Evolutionary conservation across 78 protist genomes (phyloP), one percentile per base, ranked within the genome.

Genomic region (Polysphondylium violaceum): DNA sequence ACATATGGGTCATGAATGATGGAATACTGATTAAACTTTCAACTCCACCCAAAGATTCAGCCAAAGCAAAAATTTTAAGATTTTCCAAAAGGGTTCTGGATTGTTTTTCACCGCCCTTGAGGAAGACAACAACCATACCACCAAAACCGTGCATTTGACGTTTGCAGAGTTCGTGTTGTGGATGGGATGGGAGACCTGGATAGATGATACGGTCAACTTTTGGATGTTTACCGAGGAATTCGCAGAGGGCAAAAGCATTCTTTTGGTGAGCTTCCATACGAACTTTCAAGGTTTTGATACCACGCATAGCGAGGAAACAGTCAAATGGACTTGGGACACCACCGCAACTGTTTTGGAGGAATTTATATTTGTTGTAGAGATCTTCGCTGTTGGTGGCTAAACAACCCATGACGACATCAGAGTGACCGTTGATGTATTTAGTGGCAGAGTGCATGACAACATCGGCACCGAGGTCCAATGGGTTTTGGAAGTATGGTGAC

Each of bases 381-480:
- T 74, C 95, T 2, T 29, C 92, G 47, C 53, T 43, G 74, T 85
- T 87, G 23, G 95, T 59, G 27, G 67, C 58, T 2, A 95, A 60
- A 36, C 87, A 87, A 33, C 99, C 99, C 64, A 74, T 88, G 43
- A 98, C 95, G 0, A 92, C 95, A 63, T 97, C 98, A 41, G 97
- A 79, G 88, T 97, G 98, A 50, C 99, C 99, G 87, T 88, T 95
- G 74, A 98, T 83, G 35, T 90, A 96, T 88, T 98, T 98, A 53
- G 99, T 98, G 67, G 88, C 91, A 31, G 97, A 94, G 94, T 98
- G 98, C 69, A 97, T 59, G 12, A 94, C 98, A 17, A 97, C 63
- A 63, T 98, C 99, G 50, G 98, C 99, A 51, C 99, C 99, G 36
- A 95, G 92, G 23, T 38, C 93, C 41, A 97, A 65, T 56, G 99